Base-by-base conservation (phyloP, 2,329 filamentous ascomycete species). In the Fusarium caatingaense region DNA sequence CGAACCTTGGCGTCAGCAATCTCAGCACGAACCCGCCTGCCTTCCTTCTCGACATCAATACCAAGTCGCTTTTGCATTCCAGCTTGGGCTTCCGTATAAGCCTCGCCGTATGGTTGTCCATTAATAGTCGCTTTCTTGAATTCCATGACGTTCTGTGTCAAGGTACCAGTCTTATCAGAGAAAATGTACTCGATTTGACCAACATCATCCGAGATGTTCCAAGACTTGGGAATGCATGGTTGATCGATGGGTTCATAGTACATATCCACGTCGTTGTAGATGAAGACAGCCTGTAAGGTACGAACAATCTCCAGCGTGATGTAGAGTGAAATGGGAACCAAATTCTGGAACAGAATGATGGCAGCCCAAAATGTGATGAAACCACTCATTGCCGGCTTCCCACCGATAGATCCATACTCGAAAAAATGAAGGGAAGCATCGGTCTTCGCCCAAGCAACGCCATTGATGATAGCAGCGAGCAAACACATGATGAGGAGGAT, bases 181-280 rank as follows among this genome's bases (percentile, higher is more conserved):
- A 99, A 99, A 72, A 99, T 97, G 83, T 98, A 99, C 81, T 98
- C 96, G 68, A 99, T 97, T 81, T 99, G 96, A 15, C 96, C 96
- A 48, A 99, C 86, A 75, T 99, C 97, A 77, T 99, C 96, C 1
- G 95, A 98, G 53, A 99, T 98, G 78, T 98, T 99, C 96, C 96
- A 99, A 0, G 94, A 94, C 77, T 98, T 98, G 8, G 97, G 96
- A 13, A 97, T 93, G 78, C 97, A 99, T 3, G 95, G 94, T 77
- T 97, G 94, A 76, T 97, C 94, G 71, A 98, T 89, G 75, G 89
- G 90, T 60, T 96, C 96, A 82, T 99, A 97, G 81, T 98, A 99
- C 97, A 99, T 99, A 77, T 91, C 89, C 7, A 93, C 88, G 77
- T 99, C 96, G 82, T 91, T 97, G 83, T 97, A 98, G 77, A 99